phyloP scores from a whole-genome alignment of 2,329 filamentous ascomycete species.

The Trichoderma sp. region DNA sequence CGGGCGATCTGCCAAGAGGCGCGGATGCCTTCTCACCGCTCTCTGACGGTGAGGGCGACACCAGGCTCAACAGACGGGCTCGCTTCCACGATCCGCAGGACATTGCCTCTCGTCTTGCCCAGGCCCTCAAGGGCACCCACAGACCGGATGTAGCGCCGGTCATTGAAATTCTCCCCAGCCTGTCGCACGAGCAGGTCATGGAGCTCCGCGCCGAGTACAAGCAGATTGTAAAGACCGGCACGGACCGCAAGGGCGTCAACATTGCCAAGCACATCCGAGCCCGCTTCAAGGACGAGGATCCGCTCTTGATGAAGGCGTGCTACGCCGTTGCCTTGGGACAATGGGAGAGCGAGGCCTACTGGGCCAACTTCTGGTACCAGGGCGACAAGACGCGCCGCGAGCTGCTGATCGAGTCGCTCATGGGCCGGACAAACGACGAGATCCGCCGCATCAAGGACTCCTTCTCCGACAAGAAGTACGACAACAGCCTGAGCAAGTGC shows the following conservation, averaged over 20 bases:
- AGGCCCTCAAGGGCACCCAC: conserved; percentile 69
- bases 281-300: conserved; percentile 70
- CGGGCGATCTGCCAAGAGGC: conserved; percentile 52
- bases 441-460: conserved; percentile 82
- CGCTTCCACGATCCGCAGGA: conserved; percentile 84
- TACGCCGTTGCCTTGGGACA: conserved; percentile 86
- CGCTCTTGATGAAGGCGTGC: conserved; percentile 83
- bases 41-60: conserved; percentile 48
- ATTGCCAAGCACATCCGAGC: conserved; percentile 82
- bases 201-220: conserved; percentile 90
- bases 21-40: conserved; percentile 56
- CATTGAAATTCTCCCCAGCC: conserved; percentile 78
- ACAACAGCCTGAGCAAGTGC: conserved; percentile 75
- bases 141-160: conserved; percentile 69
- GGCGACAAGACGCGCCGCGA: conserved; percentile 81
- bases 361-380: conserved; percentile 98
- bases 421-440: conserved; percentile 87
- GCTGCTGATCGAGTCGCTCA: conserved; percentile 87
- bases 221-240: conserved; percentile 76
- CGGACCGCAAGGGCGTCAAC: conserved; percentile 75
- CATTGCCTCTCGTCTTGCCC: conserved; percentile 74
- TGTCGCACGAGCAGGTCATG: conserved; percentile 86
- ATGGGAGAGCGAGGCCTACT: conserved; percentile 94
- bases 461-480: conserved; percentile 91
- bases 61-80: conserved; percentile 57